A percentile compares a stretch with the other conserved stretches of the same genome.
These are phyloP conservation scores for Erythrophleum ivorense DNA, from an alignment of 331 rosid genomes.

Conservation along the genomic window DNA sequence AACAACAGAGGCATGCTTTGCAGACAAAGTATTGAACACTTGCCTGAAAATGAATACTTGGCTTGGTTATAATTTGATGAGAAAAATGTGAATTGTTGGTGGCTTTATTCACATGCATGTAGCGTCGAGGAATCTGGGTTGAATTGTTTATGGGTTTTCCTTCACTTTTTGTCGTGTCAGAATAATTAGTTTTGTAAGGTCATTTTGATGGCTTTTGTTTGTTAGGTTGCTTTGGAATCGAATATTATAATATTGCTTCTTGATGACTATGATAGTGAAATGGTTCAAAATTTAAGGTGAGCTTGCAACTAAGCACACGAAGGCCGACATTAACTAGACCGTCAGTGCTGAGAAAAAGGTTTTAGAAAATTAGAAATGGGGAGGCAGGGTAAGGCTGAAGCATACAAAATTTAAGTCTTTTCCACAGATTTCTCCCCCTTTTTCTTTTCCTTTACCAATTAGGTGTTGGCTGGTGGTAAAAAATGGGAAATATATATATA, in stretches of 20 bases:
- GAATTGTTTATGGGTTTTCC: conserved; percentile 50
- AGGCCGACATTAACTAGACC: not conserved
- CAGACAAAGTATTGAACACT: not conserved
- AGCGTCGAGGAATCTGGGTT: conserved; percentile 47
- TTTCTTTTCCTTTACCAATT: not conserved
- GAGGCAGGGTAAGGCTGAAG: not conserved
- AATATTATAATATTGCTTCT: conserved; percentile 32
- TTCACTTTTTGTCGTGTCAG: conserved; percentile 30
- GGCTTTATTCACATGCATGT: conserved; percentile 53
- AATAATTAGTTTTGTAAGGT: conserved; percentile 31
- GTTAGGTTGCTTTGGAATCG: conserved; percentile 34
- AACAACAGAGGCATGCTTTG: conserved; percentile 47
- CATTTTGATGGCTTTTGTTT: conserved; percentile 42
- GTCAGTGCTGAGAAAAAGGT: conserved; percentile 15
- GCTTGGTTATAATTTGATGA: conserved; percentile 45
- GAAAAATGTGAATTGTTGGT: not conserved
- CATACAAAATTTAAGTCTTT: not conserved
- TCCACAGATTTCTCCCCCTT: not conserved
- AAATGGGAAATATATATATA: too few relatives aligned
- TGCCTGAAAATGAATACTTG: conserved; percentile 39
- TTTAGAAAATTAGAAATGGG: not conserved
- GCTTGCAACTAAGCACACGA: not conserved
- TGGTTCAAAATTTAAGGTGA: not conserved
- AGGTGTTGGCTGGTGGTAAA: too few relatives aligned
- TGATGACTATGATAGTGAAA: conserved; percentile 10